Base-by-base conservation (phyloP, 805 yeast species). In the Sugiyamaella floridensis region DNA sequence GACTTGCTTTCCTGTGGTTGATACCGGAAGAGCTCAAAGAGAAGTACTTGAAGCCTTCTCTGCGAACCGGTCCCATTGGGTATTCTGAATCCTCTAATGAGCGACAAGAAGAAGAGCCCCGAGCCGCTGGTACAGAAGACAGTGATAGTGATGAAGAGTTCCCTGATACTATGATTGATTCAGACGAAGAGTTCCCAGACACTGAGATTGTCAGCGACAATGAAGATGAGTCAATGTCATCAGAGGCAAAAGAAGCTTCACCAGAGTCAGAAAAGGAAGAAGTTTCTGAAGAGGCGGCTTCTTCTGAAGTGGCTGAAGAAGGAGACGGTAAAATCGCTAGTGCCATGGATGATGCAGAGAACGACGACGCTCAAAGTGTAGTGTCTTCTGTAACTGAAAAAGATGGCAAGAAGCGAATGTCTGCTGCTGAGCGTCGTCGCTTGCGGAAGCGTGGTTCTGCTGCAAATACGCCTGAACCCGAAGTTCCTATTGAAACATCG, bases 1-100 rank as follows among this genome's bases (percentile, higher is more conserved):
- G 99, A 0, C 75, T 90, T 60, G 97, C 86, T 0, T 76, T 93
- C 50, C 62, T 87, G 53, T 88, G 95, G 86, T 71, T 83, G 53
- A 73, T 81, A 1, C 85, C 85, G 48, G 84, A 78, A 32, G 75
- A 76, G 1, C 73, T 81, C 2, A 65, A 72, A 14, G 60, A 56
- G 7, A 70, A 69, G 47, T 70, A 71, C 46, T 26, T 42, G 22
- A 45, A 18, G 18, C 37, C 47, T 4, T 29, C 60, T 62, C 37
- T 32, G 37, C 4, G 37, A 32, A 32, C 37, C 4, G 37, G 37
- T 11, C 37, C 37, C 43, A 40, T 62, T 16, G 70, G 37, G 4
- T 10, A 10, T 11, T 11, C 37, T 11, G 37, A 32, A 14, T 5
- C n/a, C 9, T 10, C n/a, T 10, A 32, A 14, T 32, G 37, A 32